phyloP scores from a whole-genome alignment of 164 flowering plant genomes.

The Vitis rupestris region DNA sequence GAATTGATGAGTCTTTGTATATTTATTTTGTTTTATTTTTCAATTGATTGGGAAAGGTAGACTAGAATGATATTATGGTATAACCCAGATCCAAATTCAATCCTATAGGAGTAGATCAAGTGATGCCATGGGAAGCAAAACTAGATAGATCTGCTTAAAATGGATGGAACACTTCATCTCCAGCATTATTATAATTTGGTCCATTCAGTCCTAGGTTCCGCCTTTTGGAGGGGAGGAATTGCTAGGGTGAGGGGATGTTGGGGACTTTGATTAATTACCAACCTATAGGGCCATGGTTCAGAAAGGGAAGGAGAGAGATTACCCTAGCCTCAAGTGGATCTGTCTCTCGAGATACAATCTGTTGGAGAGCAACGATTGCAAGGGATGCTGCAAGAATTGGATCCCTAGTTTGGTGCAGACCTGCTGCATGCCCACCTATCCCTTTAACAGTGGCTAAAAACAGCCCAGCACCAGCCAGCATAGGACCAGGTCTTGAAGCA shows the following conservation, averaged over 20 bases:
- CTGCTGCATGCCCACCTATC: constrained; percentile 36
- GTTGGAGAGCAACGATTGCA: constrained; percentile 32
- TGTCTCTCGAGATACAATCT: constrained; percentile 38
- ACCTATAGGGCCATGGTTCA: no score
- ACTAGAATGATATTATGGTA: no score
- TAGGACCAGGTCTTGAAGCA: constrained; percentile 36
- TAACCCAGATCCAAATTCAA: no score
- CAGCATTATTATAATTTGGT: no score
- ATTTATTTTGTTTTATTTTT: no score
- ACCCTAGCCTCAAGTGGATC: constrained; percentile 39
- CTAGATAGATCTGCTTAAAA: no score
- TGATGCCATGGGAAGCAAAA: no score
- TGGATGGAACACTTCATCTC: no score
- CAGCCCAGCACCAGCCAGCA: constrained; percentile 32
- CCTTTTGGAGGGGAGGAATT: not conserved
- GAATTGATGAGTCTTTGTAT: not conserved
- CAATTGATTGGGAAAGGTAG: no score
- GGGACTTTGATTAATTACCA: no score
- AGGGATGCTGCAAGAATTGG: constrained; percentile 35
- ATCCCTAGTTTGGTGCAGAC: constrained; percentile 24
- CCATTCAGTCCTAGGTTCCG: no score
- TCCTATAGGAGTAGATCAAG: no score
- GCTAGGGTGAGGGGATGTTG: not conserved
- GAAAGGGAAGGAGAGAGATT: constrained; percentile 7
- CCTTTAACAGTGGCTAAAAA: constrained; percentile 29